phyloP scores from a whole-genome alignment of 2,329 filamentous ascomycete species.

The Paecilomyces variotii region DNA sequence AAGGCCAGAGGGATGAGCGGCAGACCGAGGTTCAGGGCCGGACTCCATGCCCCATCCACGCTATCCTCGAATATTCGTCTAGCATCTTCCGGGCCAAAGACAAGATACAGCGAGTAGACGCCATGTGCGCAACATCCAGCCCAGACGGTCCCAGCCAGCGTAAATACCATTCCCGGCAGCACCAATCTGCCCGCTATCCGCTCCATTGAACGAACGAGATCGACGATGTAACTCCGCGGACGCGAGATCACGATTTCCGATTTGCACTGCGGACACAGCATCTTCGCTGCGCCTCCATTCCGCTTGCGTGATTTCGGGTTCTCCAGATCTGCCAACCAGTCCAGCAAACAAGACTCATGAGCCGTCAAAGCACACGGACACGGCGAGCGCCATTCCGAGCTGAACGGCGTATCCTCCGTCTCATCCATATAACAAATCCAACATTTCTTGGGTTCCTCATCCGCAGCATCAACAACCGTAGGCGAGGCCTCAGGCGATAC shows the following conservation, averaged over 20 bases:
- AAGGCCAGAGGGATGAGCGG: constrained; percentile 61
- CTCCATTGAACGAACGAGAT: constrained; percentile 54
- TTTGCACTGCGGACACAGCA: constrained; percentile 87
- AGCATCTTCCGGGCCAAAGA: constrained; percentile 59
- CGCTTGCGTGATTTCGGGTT: constrained; percentile 45
- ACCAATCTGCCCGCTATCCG: constrained; percentile 51
- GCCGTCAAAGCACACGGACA: constrained; percentile 87
- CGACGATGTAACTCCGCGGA: constrained; percentile 64
- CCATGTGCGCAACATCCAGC: constrained; percentile 51
- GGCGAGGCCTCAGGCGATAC: constrained; percentile 25
- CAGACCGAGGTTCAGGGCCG: constrained; percentile 51
- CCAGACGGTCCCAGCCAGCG: constrained; percentile 40
- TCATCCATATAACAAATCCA: constrained; percentile 64
- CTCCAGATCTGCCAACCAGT: constrained; percentile 91
- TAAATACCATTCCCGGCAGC: constrained; percentile 55
- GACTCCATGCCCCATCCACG: constrained; percentile 33
- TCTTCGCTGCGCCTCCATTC: constrained; percentile 48
- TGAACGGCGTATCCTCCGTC: constrained; percentile 52
- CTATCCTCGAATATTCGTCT: constrained; percentile 42
- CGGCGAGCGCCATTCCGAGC: constrained; percentile 70
- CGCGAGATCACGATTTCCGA: constrained; percentile 67
- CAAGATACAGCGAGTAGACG: constrained; percentile 53
- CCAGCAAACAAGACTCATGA: constrained; percentile 80
- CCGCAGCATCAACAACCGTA: constrained; percentile 3
- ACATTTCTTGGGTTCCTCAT: constrained; percentile 45